Conservation (phyloP, 2,329 filamentous ascomycete genomes). For the Penicillium sumatraense region DNA sequence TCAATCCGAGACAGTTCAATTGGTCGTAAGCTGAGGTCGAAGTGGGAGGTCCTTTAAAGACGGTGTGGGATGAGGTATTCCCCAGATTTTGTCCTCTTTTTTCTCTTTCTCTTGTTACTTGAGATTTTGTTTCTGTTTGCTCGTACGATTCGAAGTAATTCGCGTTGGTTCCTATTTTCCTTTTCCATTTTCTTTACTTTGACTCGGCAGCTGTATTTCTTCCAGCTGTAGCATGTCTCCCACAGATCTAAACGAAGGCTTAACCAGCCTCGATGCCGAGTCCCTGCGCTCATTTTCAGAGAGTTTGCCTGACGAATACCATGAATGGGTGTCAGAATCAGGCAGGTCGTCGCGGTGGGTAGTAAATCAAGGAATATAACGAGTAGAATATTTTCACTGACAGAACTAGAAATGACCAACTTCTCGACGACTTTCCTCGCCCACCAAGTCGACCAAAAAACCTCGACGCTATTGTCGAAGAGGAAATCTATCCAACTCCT, state of each 20-base stretch:
- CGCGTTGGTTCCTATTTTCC: neutral
- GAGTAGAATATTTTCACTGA: neutral
- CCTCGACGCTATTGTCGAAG: conserved; percentile 21
- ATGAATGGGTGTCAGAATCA: conserved; percentile 26
- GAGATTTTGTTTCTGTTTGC: neutral
- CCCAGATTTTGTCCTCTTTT: neutral
- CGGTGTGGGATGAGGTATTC: neutral
- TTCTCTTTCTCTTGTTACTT: neutral
- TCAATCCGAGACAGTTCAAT: conserved; percentile 12
- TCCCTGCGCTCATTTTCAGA: conserved; percentile 24
- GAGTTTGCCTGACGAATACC: conserved; percentile 26
- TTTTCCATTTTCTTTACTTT: neutral
- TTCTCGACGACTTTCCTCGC: conserved; percentile 30
- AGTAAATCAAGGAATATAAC: neutral
- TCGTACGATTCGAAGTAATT: too few species aligned
- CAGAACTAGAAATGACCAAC: conserved; percentile 17
- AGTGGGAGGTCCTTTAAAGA: neutral
- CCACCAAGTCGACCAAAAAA: conserved; percentile 23
- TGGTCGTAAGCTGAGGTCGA: neutral
- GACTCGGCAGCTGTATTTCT: neutral
- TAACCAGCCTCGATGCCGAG: conserved; percentile 18
- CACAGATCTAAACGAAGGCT: conserved; percentile 18
- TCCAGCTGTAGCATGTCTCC: conserved; percentile 10
- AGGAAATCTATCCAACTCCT: conserved; percentile 21
- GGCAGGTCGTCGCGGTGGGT: conserved; percentile 19